Percentiles rank a stretch among this genome's conserved stretches.
Conservation (phyloP, 208 protist species). For the Hexamita inflata region DNA sequence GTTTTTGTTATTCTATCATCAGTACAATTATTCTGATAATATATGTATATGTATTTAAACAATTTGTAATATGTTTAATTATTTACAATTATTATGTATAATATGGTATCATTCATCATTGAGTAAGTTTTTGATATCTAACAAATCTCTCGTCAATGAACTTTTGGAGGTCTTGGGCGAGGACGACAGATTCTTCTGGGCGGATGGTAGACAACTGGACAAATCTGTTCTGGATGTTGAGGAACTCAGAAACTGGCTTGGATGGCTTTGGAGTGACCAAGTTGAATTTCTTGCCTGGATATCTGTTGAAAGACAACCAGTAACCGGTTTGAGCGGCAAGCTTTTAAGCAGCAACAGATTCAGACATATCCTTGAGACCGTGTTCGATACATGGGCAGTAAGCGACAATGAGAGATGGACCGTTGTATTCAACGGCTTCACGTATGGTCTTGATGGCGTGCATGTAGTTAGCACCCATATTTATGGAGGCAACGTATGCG, state of each 20-base stretch:
- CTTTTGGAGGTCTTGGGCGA: neutral
- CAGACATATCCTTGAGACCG: conserved; percentile 24
- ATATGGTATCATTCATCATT: no score
- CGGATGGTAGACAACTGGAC: neutral
- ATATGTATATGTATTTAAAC: no score
- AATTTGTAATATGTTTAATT: no score
- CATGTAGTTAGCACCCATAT: conserved; percentile 28
- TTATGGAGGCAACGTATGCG: conserved; percentile 46
- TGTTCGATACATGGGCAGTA: conserved; percentile 51
- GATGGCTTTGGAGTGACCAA: neutral
- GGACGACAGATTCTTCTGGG: conserved; percentile 1
- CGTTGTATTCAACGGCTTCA: conserved; percentile 46
- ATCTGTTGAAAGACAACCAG: conserved; percentile 26
- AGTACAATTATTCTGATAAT: no score
- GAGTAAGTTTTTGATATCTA: no score
- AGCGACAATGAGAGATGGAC: conserved; percentile 43
- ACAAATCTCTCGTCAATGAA: conserved; percentile 16
- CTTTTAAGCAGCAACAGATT: conserved; percentile 25
- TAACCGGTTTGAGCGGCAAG: conserved; percentile 47
- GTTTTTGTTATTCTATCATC: no score
- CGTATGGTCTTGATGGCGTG: conserved; percentile 39
- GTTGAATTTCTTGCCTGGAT: neutral
- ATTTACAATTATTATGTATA: no score
- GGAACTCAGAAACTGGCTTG: conserved; percentile 20
- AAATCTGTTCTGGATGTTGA: conserved; percentile 27